These are phyloP conservation scores for Metarhizium anisopliae DNA, from an alignment of 2,329 filamentous ascomycete species.

Conservation along the genomic window DNA sequence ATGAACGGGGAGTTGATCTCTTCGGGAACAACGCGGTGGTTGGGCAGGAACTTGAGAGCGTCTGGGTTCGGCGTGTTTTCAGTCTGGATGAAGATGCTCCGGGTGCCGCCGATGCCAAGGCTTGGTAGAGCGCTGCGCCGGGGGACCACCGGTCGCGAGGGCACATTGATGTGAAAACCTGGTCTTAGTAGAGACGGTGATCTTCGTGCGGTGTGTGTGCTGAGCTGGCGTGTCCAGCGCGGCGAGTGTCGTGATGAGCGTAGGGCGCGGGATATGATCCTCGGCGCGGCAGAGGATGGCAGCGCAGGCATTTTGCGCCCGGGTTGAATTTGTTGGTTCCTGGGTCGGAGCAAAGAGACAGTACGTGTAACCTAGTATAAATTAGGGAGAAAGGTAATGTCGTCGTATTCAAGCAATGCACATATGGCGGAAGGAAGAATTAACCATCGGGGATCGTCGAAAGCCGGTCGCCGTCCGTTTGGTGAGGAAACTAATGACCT, in stretches of 20 bases:
- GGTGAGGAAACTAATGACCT: not conserved
- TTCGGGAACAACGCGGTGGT: constrained; percentile 74
- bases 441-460: constrained; percentile 1
- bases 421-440: not conserved
- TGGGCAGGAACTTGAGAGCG: constrained; percentile 92
- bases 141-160: constrained; percentile 4
- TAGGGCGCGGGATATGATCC: constrained; percentile 15
- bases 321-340: not conserved
- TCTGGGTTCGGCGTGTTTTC: constrained; percentile 92
- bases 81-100: constrained; percentile 96
- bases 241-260: constrained; percentile 15
- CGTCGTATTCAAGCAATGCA: no score
- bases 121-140: constrained; percentile 8
- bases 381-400: no score
- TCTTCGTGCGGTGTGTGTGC: constrained; percentile 12
- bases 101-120: constrained; percentile 26
- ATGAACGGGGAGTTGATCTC: constrained; percentile 67
- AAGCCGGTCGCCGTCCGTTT: not conserved
- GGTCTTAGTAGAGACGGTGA: not conserved
- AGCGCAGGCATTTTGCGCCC: constrained; percentile 13
- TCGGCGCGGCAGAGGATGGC: constrained; percentile 13
- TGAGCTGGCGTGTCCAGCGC: constrained; percentile 20
- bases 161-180: constrained; percentile 1
- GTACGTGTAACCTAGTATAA: no score
- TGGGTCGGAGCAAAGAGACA: not conserved